Base-by-base conservation (phyloP, 2,329 filamentous ascomycete genomes). In the Stagonosporopsis vannaccii region DNA sequence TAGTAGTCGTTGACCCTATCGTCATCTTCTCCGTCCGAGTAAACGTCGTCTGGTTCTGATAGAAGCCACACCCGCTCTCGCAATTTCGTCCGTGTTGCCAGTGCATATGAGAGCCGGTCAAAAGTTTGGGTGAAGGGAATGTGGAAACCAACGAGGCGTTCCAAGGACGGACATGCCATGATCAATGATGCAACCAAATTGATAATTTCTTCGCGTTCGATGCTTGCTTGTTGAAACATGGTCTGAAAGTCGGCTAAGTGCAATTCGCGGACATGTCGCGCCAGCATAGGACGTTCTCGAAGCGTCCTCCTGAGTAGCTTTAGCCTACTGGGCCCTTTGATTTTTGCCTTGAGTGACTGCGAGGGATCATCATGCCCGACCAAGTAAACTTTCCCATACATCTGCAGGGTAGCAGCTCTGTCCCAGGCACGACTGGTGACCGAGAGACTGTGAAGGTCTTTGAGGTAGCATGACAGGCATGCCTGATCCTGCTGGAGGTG, bases 61-160 rank as follows among this genome's bases (percentile, higher is more conserved):
- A 86, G 68, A n/a, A 85, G 71, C 85, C 85, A 87, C 2, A 80
- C 77, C 48, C 85, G 80, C 63, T 85, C 81, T 63, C 79, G 84
- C 32, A 87, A 68, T 46, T 80, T 80, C 47, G 77, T 75, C 36
- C 84, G 76, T 6, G 82, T 84, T 0, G 84, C 84, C 19, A 87
- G 66, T 2, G 84, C 83, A 65, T 86, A 78, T 11, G 79, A 83
- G 19, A 85, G 68, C 19, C 83, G 80, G 63, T 85, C 82, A 58
- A 83, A 85, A 30, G 81, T 75, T 54, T 84, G 81, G 35, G 78
- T 76, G 61, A 82, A 84, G 2, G 81, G 77, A n/a, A 82, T 73
- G 44, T 80, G 78, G 52, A 85, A 81, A 6, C 84, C 85, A 28
- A 80, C 67, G 7, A 87, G 70, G 23, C 79, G 78, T 69, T 87